Conservation (phyloP, 2,329 filamentous ascomycete species). For the Sclerotiophoma versabilis region DNA sequence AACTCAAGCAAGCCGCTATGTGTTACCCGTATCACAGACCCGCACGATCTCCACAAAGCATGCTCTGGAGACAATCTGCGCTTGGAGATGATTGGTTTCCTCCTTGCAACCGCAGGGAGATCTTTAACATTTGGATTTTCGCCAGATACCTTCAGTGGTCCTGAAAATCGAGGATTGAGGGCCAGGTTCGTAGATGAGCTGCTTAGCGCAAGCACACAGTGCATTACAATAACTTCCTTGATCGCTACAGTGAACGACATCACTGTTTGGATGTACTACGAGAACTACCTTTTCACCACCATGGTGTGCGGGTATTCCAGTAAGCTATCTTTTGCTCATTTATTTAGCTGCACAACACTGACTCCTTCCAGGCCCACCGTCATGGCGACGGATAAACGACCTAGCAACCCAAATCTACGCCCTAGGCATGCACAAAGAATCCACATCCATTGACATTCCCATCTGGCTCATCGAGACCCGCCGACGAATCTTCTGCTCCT, state of each 20-base stretch:
- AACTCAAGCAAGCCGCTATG: slow-evolving; percentile 37
- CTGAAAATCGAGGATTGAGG: slow-evolving; percentile 23
- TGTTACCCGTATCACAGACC: slow-evolving; percentile 34
- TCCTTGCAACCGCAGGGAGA: slow-evolving; percentile 50
- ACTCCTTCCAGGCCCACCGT: slow-evolving; percentile 30
- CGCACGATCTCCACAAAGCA: slow-evolving; percentile 47
- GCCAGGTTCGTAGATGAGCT: slow-evolving; percentile 40
- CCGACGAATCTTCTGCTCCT: slow-evolving; percentile 36
- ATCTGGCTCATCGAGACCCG: slow-evolving; percentile 41
- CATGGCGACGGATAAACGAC: slow-evolving; percentile 44
- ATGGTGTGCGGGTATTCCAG: slow-evolving; percentile 50
- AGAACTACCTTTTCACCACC: slow-evolving; percentile 48
- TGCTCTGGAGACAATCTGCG: slow-evolving; percentile 50
- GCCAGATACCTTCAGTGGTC: slow-evolving; percentile 29
- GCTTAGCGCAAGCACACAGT: slow-evolving; percentile 47
- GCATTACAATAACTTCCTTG: slow-evolving; percentile 47
- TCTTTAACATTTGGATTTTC: slow-evolving; percentile 36
- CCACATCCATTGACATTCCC: slow-evolving; percentile 31
- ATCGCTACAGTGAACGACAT: slow-evolving; percentile 51
- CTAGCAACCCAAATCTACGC: slow-evolving; percentile 42
- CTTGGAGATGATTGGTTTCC: slow-evolving; percentile 49
- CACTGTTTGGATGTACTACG: slow-evolving; percentile 42
- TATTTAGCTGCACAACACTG: background rate
- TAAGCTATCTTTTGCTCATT: slow-evolving; percentile 4
- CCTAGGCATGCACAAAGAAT: slow-evolving; percentile 43